Evolutionary conservation across 202 grass and related monocot genomes (phyloP).

Genomic region (Digitaria exilis): DNA sequence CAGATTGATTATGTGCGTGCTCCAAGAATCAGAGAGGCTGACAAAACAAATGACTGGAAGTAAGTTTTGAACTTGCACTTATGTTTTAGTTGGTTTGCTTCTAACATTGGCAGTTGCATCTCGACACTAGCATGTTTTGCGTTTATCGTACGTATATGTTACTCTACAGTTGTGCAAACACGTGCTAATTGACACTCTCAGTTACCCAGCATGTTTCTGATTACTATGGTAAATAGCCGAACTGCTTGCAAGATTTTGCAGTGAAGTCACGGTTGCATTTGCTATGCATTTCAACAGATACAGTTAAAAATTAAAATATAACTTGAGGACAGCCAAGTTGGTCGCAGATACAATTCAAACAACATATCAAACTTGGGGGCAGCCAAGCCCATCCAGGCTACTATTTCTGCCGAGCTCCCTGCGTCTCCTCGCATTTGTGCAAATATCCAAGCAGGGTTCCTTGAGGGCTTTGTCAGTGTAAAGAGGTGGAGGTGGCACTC

Average conservation of each 20-base stretch:
- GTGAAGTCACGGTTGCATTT: background rate
- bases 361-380: slow-evolving; percentile 58
- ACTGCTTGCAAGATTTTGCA: background rate
- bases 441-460: slow-evolving; percentile 77
- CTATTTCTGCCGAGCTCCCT: slow-evolving; percentile 43
- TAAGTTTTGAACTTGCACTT: slow-evolving; percentile 40
- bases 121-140: background rate
- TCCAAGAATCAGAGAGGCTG: slow-evolving; percentile 94
- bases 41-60: slow-evolving; percentile 88
- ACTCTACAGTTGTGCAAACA: background rate
- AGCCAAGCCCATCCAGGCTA: slow-evolving; percentile 33
- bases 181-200: background rate
- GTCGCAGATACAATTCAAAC: too few species aligned
- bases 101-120: background rate
- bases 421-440: slow-evolving; percentile 58
- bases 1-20: slow-evolving; percentile 93
- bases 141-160: background rate
- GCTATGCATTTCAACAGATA: background rate
- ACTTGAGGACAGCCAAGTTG: too few species aligned
- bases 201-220: background rate
- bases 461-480: slow-evolving; percentile 64
- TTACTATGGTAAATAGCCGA: background rate
- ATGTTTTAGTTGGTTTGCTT: slow-evolving; percentile 20
- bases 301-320: background rate
- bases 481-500: slow-evolving; percentile 47